Conservation (phyloP, 2,329 filamentous ascomycete genomes). For the Pseudophaeomoniella oleicola region DNA sequence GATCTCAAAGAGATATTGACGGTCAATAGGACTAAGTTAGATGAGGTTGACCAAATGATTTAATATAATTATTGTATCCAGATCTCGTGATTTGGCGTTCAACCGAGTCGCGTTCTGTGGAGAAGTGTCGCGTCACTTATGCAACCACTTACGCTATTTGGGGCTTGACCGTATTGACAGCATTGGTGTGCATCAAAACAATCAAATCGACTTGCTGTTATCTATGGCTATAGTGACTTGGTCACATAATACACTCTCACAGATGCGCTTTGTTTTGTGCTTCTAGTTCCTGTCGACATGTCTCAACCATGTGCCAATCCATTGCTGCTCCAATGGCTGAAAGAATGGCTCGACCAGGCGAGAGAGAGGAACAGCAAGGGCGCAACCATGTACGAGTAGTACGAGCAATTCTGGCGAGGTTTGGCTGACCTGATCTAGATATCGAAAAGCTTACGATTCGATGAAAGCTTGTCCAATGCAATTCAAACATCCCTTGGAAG, state of each 20-base stretch:
- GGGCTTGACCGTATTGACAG: too few relatives aligned
- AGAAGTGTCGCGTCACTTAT: background rate
- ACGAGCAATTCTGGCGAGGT: background rate
- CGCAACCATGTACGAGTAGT: constrained; percentile 30
- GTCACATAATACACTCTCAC: too few relatives aligned
- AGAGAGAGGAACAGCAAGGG: constrained; percentile 57
- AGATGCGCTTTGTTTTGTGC: background rate
- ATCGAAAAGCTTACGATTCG: constrained; percentile 62
- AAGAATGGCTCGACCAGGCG: constrained; percentile 61
- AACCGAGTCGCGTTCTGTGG: background rate
- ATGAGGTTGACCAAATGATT: too few relatives aligned
- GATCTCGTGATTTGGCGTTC: background rate
- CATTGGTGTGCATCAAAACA: too few relatives aligned
- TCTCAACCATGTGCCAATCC: constrained; percentile 47
- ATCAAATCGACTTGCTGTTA: too few relatives aligned
- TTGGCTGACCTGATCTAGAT: too few relatives aligned
- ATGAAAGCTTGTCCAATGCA: constrained; percentile 58
- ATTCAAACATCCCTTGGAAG: constrained; percentile 59
- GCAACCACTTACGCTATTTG: background rate
- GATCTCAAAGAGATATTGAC: too few relatives aligned
- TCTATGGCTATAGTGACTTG: too few relatives aligned
- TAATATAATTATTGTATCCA: too few relatives aligned
- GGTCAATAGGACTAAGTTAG: too few relatives aligned
- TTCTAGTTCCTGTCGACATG: constrained; percentile 10
- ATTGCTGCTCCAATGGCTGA: constrained; percentile 56